These are phyloP conservation scores for Pleomassaria siparia DNA, from an alignment of 2,329 filamentous ascomycete species.

Conservation along the genomic window DNA sequence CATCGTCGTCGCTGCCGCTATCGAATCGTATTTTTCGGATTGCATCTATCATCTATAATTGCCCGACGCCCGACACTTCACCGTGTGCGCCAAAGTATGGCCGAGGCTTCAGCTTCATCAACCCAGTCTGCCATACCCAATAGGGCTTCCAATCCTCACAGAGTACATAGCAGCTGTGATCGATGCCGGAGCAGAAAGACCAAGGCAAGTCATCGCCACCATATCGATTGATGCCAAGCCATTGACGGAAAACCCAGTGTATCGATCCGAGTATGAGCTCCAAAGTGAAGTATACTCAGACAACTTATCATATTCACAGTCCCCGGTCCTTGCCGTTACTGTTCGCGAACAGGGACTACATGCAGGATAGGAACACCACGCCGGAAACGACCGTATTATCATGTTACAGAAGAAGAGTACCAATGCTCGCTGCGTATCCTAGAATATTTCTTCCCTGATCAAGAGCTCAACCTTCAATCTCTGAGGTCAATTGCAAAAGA, in stretches of 20 bases:
- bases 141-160: conserved; percentile 32
- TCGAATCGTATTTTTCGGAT: conserved; percentile 19
- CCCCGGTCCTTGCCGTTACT: conserved; percentile 42
- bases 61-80: conserved; percentile 4
- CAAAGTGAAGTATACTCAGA: conserved; percentile 5
- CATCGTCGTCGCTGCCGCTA: no score
- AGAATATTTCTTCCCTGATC: conserved; percentile 40
- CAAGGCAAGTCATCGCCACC: conserved; percentile 26
- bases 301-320: conserved; percentile 32
- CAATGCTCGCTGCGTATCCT: conserved; percentile 42
- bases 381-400: conserved; percentile 41
- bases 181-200: conserved; percentile 42
- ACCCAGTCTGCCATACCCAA: conserved; percentile 9
- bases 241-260: conserved; percentile 33
- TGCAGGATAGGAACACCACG: conserved; percentile 41
- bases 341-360: conserved; percentile 37
- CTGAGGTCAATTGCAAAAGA: conserved; percentile 37
- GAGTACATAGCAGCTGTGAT: conserved; percentile 42
- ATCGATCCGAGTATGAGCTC: conserved; percentile 40
- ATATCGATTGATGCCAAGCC: conserved; percentile 20
- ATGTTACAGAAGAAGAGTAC: conserved; percentile 44
- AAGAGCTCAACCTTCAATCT: conserved; percentile 37
- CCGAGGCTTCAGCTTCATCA: conserved; percentile 24
- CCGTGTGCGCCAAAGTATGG: conserved; percentile 20
- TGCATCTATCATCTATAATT: conserved; percentile 10